Base-by-base conservation (phyloP, 1,284 basidiomycete genomes). In the Porogramme epimiltina region DNA sequence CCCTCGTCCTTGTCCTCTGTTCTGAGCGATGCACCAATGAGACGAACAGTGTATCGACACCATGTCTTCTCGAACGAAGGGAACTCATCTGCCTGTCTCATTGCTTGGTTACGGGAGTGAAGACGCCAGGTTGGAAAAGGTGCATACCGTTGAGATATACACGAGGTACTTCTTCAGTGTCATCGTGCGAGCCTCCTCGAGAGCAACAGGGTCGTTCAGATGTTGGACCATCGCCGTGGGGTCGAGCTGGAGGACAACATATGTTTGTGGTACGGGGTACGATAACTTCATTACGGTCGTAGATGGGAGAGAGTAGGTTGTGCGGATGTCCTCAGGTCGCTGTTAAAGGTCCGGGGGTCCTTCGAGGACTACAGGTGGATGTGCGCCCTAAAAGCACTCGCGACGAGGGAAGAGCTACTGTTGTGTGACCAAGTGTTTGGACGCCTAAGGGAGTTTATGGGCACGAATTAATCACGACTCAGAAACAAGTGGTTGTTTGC, bases 111-210 rank as follows among this genome's bases (percentile, higher is more conserved):
- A 26, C n/a, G 23, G 18, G 10, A 37, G 22, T 5, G 9, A 37
- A 9, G 34, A 37, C 10, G 34, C 13, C n/a, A 18, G 34, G 16
- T 13, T 4, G 34, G 28, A 31, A 31, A 37, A 13, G 13, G 16
- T 34, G 13, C 22, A 47, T 39, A 11, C 40, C 8, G 22, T 31
- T 22, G 3, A 53, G 10, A n/a, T n/a, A 20, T 53, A 53, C 1
- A 53, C 43, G 9, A 53, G 42, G 25, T 53, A 53, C 26, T 39
- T 49, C 47, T 53, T 45, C 8, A 46, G 34, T 15, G 11, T 40
- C 31, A 48, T 26, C 10, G 23, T 42, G 1, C 22, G 37, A n/a
- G 38, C 51, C 2, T 33, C 51, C 1, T 37, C 37, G 3, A 48
- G 18, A 20, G 46, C 42, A 2, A 36, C 5, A 4, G 31, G 10